Evolutionary conservation across 768 basidiomycete genomes (phyloP), one percentile per base, ranked within the genome.

Genomic region (Rhodotorula graminis): DNA sequence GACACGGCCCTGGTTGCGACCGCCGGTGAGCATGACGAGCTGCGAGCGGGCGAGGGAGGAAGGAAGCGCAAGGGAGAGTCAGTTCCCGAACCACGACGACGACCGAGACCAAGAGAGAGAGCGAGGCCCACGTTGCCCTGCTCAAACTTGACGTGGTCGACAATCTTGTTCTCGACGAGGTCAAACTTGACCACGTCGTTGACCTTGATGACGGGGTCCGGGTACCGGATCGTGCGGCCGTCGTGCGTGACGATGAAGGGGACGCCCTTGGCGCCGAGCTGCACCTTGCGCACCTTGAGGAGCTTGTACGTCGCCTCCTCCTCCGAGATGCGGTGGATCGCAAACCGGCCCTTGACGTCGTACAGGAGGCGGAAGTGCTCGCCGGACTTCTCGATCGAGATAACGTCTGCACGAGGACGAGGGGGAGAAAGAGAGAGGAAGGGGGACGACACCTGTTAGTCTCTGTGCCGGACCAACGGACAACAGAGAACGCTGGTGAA

Each of bases 321-420:
- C 55, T 90, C 87, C 66, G 93, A 93, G 87, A 99, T 98, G 80
- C 96, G 92, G 86, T 99, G 96, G 82, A 98, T 95, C 77, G 93
- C 91, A 86, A 99, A 99, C 78, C 96, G 96, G 78, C 96, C 96
- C 86, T 99, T 99, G 84, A 98, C 89, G 82, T 98, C 96, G 86
- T 98, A 98, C 56, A 99, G 86, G 72, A 98, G 88, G 83, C 96
- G 95, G 90, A 98, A 99, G 86, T 98, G 90, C 84, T 99, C 96
- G 84, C 90, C 91, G 37, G 95, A 97, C 83, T 96, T 95, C 84
- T 99, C 95, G 75, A 99, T 91, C 72, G 92, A 88, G 82, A 99
- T 87, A 76, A 97, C 95, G 83, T 99, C 95, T 95, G 44, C 7
- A 29, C 33, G 44, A 29, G 33, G 55, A 47, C 52, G 23, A 31